phyloP scores from a whole-genome alignment of 1,139 yeast genomes.

The Taphrina flavorubra region DNA sequence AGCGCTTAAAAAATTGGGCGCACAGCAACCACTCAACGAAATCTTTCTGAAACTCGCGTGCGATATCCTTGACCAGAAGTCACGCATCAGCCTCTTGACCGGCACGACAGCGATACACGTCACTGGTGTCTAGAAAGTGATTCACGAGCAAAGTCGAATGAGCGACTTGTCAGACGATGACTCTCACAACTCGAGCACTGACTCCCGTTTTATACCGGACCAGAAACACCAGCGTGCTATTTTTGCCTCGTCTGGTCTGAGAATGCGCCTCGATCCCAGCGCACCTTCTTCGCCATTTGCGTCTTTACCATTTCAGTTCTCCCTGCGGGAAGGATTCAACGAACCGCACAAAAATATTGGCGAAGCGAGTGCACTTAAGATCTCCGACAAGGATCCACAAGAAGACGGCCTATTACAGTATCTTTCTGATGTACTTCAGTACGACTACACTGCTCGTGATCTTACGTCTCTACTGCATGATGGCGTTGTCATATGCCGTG shows the following conservation, averaged over 20 bases:
- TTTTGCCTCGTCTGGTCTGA: constrained; percentile 1
- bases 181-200: neutral
- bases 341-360: neutral
- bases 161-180: neutral
- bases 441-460: constrained; percentile 4
- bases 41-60: too few relatives aligned
- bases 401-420: neutral
- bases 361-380: neutral
- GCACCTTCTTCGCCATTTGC: constrained; percentile 7
- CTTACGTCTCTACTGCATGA: constrained; percentile 8
- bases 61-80: too few relatives aligned
- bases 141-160: too few relatives aligned
- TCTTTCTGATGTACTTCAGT: neutral
- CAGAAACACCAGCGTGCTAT: neutral
- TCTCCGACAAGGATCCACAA: neutral
- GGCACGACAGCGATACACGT: too few relatives aligned
- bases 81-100: too few relatives aligned
- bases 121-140: too few relatives aligned
- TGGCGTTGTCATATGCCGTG: constrained; percentile 2
- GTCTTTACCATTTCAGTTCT: neutral
- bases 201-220: neutral
- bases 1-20: too few relatives aligned
- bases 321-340: neutral
- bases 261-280: neutral
- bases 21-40: too few relatives aligned